Percentiles rank a stretch among this genome's conserved stretches.
phyloP scores from a whole-genome alignment of 805 yeast species.

The Teunomyces funiuensis region DNA sequence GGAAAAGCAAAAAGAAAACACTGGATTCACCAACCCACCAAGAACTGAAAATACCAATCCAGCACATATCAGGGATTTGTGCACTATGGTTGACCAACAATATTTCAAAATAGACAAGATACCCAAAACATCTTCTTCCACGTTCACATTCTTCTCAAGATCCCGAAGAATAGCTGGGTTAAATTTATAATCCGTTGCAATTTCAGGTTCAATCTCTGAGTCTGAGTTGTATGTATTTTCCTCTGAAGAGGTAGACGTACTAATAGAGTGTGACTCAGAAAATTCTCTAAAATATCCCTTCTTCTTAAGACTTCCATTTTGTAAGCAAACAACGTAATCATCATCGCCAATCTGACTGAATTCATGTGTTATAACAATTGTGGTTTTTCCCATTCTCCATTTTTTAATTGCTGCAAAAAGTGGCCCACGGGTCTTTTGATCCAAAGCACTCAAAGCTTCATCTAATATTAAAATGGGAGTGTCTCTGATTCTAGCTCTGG shows the following conservation, averaged over 20 bases:
- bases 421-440: constrained; percentile 44
- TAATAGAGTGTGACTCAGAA: background rate
- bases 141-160: constrained; percentile 15
- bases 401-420: constrained; percentile 51
- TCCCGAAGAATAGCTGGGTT: constrained; percentile 24
- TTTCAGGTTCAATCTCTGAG: background rate
- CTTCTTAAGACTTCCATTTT: constrained; percentile 50
- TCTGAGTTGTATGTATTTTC: too few relatives aligned
- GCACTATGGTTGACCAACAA: constrained; percentile 20
- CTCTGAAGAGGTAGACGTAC: background rate
- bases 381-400: constrained; percentile 70
- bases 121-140: constrained; percentile 19
- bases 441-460: constrained; percentile 85
- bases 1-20: constrained; percentile 77
- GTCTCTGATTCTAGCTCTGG: constrained; percentile 75
- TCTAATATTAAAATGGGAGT: constrained; percentile 79
- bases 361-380: constrained; percentile 83
- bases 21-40: constrained; percentile 68
- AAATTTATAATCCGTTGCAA: constrained; percentile 15
- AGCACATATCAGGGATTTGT: constrained; percentile 26
- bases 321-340: constrained; percentile 62
- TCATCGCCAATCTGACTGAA: constrained; percentile 50
- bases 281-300: constrained; percentile 17
- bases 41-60: constrained; percentile 57
- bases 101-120: constrained; percentile 24